Conservation (phyloP, 352 stramenopile genomes). For the Pythium sp. region DNA sequence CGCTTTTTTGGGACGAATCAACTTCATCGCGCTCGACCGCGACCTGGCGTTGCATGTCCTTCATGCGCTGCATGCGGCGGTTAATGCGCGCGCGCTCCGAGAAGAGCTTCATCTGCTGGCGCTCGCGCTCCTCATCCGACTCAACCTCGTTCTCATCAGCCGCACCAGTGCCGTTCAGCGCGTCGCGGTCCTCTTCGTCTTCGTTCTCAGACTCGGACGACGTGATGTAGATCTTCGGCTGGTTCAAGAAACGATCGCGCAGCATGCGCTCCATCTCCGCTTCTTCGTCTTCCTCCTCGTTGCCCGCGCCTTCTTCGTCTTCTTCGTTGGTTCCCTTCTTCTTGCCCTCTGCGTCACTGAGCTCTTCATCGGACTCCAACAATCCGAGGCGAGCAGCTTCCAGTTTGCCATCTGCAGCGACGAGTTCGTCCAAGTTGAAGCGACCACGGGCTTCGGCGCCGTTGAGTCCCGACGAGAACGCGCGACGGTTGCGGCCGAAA, state of each 20-base stretch:
- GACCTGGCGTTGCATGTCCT: constrained; percentile 67
- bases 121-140: constrained; percentile 79
- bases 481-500: constrained; percentile 79
- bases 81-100: constrained; percentile 80
- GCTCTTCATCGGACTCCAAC: constrained; percentile 78
- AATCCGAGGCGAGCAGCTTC: constrained; percentile 77
- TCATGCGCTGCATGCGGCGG: constrained; percentile 84
- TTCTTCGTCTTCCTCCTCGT: constrained; percentile 60
- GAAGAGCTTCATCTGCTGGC: constrained; percentile 85
- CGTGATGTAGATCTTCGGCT: constrained; percentile 86
- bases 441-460: constrained; percentile 62
- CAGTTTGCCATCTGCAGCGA: constrained; percentile 76
- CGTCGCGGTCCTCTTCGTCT: constrained; percentile 35
- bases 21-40: constrained; percentile 41
- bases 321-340: constrained; percentile 30
- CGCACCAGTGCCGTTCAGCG: constrained; percentile 20
- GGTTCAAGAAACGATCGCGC: constrained; percentile 64
- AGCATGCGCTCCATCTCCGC: constrained; percentile 79
- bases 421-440: constrained; percentile 81
- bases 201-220: constrained; percentile 80
- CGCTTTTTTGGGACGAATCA: constrained; percentile 20
- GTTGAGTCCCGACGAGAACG: constrained; percentile 57
- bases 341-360: constrained; percentile 51
- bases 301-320: constrained; percentile 14
- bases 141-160: constrained; percentile 50